Conservation (phyloP, 176 grass and related monocot species). For the Bolboschoenus planiculmis region DNA sequence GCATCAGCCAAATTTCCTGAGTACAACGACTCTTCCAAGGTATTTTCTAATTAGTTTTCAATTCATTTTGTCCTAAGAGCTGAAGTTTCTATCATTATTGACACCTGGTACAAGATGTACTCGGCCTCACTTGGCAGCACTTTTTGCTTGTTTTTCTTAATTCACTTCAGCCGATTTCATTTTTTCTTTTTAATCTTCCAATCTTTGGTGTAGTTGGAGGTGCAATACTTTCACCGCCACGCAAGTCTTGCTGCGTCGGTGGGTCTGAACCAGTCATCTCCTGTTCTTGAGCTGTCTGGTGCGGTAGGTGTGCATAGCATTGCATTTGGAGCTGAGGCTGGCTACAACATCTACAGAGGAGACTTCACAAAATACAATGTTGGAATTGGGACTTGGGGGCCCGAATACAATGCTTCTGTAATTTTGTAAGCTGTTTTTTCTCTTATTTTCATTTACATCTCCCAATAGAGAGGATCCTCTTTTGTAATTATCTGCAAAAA, state of each 20-base stretch:
- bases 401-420: constrained; percentile 57
- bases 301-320: constrained; percentile 47
- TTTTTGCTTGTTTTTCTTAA: neutral
- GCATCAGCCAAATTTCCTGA: constrained; percentile 67
- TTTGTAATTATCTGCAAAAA: neutral
- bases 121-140: neutral
- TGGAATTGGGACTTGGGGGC: constrained; percentile 53
- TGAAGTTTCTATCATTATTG: neutral
- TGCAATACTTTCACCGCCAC: constrained; percentile 79
- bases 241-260: constrained; percentile 50
- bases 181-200: neutral
- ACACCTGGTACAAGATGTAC: neutral
- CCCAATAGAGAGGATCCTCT: neutral
- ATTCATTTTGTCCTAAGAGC: neutral
- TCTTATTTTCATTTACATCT: neutral
- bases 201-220: constrained; percentile 50
- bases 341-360: constrained; percentile 65
- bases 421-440: constrained; percentile 50
- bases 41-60: constrained; percentile 8
- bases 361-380: constrained; percentile 69
- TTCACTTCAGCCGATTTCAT: neutral
- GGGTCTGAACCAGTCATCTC: constrained; percentile 52
- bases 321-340: constrained; percentile 62
- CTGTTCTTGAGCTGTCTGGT: constrained; percentile 66
- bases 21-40: constrained; percentile 78